These are phyloP conservation scores for Phoma herbarum DNA, from an alignment of 2,329 filamentous ascomycete species.

Conservation along the genomic window DNA sequence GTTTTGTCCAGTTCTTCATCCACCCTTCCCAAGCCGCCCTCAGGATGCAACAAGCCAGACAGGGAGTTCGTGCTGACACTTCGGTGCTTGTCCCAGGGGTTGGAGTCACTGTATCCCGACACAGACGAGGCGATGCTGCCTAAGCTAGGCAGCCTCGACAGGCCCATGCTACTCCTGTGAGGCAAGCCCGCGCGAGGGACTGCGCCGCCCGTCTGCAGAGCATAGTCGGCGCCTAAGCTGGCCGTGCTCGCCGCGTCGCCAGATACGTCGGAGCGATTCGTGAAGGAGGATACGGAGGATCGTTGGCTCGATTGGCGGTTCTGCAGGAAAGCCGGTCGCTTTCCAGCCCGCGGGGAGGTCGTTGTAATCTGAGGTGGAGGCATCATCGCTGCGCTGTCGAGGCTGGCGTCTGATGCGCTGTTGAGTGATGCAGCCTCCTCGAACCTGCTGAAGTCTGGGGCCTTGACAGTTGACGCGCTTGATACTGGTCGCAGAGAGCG, in stretches of 20 bases:
- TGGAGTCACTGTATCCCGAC: constrained; percentile 61
- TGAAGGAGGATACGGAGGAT: constrained; percentile 66
- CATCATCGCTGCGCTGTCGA: constrained; percentile 36
- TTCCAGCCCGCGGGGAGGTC: constrained; percentile 42
- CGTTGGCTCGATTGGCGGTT: constrained; percentile 66
- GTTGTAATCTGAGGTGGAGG: constrained; percentile 33
- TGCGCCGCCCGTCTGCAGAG: constrained; percentile 82
- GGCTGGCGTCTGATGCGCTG: constrained; percentile 41
- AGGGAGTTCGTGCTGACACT: constrained; percentile 51
- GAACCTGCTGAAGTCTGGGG: constrained; percentile 43
- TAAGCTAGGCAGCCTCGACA: constrained; percentile 82
- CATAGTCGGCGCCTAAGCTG: constrained; percentile 80
- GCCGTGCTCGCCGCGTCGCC: constrained; percentile 75
- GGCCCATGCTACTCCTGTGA: constrained; percentile 60
- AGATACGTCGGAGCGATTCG: constrained; percentile 62
- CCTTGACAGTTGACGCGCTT: constrained; percentile 52
- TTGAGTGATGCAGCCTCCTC: constrained; percentile 44
- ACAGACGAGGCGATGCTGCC: constrained; percentile 87
- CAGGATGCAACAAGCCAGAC: constrained; percentile 46
- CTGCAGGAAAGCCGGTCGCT: constrained; percentile 64
- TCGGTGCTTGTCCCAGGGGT: constrained; percentile 54
- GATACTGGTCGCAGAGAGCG: constrained; percentile 46
- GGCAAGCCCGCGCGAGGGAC: constrained; percentile 58
- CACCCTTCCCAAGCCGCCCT: constrained; percentile 64
- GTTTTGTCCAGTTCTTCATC: constrained; percentile 65